A percentile compares a stretch with the other conserved stretches of the same genome.
Evolutionary conservation across 306 rosid species (phyloP).

Genomic region (Quercus glauca): DNA sequence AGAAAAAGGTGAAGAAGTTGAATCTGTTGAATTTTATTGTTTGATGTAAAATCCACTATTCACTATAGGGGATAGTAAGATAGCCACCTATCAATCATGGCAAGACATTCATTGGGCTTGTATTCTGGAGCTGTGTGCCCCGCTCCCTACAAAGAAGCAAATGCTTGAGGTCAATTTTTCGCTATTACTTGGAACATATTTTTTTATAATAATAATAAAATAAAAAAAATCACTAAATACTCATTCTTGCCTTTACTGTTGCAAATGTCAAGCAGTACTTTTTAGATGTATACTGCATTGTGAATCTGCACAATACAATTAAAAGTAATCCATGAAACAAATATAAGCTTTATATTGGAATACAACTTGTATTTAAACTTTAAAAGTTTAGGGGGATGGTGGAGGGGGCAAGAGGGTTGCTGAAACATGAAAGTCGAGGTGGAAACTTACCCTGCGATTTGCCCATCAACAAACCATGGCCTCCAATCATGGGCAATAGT

Average conservation of each 20-base stretch:
- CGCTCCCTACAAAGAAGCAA: constrained; percentile 8
- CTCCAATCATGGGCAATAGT: constrained; percentile 30
- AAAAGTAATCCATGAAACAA: too few relatives aligned
- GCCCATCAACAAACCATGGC: constrained; percentile 41
- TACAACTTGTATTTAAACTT: background rate
- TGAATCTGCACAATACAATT: constrained; percentile 18
- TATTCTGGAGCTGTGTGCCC: constrained; percentile 33
- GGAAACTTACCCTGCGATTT: constrained; percentile 11
- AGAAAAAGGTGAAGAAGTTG: too few relatives aligned
- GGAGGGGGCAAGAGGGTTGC: too few relatives aligned
- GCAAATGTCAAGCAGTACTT: constrained; percentile 27
- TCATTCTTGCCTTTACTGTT: constrained; percentile 35
- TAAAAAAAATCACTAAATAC: background rate
- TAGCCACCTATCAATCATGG: constrained; percentile 21
- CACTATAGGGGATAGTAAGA: background rate
- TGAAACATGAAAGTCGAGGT: too few relatives aligned
- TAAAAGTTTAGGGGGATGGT: background rate
- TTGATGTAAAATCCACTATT: too few relatives aligned
- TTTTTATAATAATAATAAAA: background rate
- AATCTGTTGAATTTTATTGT: too few relatives aligned
- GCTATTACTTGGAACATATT: too few relatives aligned
- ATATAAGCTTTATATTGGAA: too few relatives aligned
- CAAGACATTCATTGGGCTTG: constrained; percentile 17
- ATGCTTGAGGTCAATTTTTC: too few relatives aligned
- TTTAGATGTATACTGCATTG: background rate